Conservation (phyloP, 1,284 basidiomycete genomes). For the Leccinum fallax region DNA sequence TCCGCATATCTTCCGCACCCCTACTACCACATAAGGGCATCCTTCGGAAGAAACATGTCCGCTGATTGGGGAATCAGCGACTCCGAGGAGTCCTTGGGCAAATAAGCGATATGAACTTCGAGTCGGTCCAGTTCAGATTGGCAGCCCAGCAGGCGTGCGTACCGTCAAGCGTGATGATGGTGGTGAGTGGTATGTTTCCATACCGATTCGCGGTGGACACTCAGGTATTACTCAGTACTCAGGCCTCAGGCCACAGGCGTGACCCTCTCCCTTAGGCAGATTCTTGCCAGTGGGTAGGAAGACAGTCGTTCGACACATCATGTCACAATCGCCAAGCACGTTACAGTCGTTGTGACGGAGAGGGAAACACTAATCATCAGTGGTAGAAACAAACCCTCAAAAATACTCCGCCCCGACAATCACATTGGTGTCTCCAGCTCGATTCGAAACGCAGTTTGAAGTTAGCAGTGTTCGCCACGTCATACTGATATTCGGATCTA, state of each 20-base stretch:
- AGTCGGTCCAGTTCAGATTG: background rate
- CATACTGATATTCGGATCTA: background rate
- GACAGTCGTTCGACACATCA: no score
- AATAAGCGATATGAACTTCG: background rate
- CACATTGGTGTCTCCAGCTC: background rate
- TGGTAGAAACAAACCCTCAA: background rate
- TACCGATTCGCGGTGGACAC: background rate
- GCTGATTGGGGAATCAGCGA: background rate
- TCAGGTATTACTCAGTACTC: background rate
- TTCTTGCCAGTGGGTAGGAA: no score
- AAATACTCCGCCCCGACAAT: background rate
- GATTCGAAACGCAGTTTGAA: background rate
- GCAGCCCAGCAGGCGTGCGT: background rate
- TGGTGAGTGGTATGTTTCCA: slow-evolving; percentile 50
- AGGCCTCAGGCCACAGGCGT: background rate
- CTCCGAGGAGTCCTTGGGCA: background rate
- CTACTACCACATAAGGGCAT: background rate
- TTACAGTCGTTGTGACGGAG: background rate
- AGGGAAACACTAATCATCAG: background rate
- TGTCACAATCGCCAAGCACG: background rate
- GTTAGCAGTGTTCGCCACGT: background rate
- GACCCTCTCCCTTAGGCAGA: background rate
- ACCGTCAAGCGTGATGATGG: slow-evolving; percentile 59
- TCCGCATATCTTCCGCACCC: background rate
- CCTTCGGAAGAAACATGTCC: background rate